phyloP scores from a whole-genome alignment of 306 rosid genomes.

The Citrullus mucosospermus region DNA sequence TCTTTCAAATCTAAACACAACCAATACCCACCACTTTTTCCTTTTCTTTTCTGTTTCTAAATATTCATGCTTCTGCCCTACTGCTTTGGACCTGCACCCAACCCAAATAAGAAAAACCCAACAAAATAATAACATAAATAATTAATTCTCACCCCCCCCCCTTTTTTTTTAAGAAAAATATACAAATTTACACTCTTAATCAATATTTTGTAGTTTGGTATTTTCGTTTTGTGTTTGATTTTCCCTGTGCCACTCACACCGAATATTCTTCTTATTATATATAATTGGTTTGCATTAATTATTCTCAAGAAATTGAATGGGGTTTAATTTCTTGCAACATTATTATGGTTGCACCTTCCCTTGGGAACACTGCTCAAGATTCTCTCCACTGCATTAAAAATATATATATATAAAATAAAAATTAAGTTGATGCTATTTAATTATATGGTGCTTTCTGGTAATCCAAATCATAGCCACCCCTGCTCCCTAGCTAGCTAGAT shows the following conservation, averaged over 20 bases:
- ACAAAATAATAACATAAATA: no score
- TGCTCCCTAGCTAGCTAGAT: not conserved
- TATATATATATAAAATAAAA: no score
- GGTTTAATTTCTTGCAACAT: not conserved
- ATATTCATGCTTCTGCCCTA: not conserved
- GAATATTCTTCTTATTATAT: not conserved
- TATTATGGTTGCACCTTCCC: not conserved
- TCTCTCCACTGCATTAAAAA: not conserved
- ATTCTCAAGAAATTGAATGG: not conserved
- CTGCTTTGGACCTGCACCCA: not conserved
- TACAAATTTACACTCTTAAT: no score
- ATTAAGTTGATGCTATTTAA: not conserved
- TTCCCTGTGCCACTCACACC: no score
- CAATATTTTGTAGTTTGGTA: not conserved
- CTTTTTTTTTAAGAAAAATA: no score
- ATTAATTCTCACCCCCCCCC: not conserved
- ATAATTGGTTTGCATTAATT: not conserved
- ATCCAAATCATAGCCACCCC: not conserved
- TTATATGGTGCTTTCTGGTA: not conserved
- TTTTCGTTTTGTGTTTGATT: not conserved
- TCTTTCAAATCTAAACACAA: not conserved
- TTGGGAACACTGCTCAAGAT: not conserved
- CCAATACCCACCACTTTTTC: not conserved
- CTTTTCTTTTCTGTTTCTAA: not conserved
- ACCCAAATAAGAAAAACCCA: not conserved